These are phyloP conservation scores for Ceratobasidium sp. DNA, from an alignment of 1,284 basidiomycete genomes.

Conservation along the genomic window DNA sequence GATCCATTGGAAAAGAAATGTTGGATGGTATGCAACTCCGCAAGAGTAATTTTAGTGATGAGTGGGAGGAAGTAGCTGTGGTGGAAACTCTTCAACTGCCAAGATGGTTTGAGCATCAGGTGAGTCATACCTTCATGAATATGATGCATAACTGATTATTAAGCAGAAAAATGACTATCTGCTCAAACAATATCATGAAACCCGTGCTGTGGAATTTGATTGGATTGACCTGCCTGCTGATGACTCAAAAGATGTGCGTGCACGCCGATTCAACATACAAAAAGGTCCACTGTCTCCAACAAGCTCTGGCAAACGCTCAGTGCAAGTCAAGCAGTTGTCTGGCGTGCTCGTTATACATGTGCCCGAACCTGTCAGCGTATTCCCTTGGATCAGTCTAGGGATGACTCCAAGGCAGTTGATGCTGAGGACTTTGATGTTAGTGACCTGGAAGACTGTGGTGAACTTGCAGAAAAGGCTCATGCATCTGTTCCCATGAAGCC, in stretches of 20 bases:
- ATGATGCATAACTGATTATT: neutral
- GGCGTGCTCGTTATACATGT: neutral
- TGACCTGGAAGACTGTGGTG: neutral
- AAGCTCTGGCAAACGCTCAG: neutral
- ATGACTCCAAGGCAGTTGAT: neutral
- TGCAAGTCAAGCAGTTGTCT: neutral
- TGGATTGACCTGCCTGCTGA: neutral
- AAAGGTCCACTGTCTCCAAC: neutral
- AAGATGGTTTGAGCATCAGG: no score
- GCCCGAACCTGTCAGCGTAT: neutral
- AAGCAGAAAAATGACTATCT: conserved; percentile 7
- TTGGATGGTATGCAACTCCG: no score
- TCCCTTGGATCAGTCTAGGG: neutral
- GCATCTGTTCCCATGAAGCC: neutral
- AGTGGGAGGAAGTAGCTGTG: no score
- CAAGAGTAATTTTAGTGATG: no score
- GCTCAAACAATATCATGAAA: neutral
- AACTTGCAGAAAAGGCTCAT: neutral
- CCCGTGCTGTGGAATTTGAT: neutral
- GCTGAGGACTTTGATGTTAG: neutral
- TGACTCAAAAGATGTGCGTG: neutral
- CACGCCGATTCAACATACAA: neutral
- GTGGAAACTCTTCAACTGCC: no score
- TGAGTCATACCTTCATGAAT: neutral
- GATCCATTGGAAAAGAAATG: no score